Conservation (phyloP, 352 stramenopile genomes). For the Phytophthora sansomeana region DNA sequence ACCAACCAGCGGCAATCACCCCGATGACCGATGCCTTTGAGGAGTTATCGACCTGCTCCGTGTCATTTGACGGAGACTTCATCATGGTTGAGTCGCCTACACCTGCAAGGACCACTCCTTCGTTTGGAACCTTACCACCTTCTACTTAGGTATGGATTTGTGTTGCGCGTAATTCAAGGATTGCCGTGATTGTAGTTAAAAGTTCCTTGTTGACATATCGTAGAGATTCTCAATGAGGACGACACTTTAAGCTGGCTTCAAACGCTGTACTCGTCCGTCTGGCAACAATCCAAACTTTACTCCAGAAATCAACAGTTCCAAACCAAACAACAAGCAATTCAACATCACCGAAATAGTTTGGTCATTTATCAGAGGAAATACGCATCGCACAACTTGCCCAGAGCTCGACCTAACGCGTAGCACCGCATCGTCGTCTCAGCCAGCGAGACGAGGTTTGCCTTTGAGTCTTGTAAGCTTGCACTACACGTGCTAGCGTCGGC, state of each 20-base stretch:
- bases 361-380: background rate
- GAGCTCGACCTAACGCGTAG: conserved; percentile 6
- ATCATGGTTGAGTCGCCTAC: conserved; percentile 26
- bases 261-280: too few relatives aligned
- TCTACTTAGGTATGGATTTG: conserved; percentile 8
- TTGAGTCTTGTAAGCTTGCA: background rate
- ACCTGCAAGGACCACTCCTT: background rate
- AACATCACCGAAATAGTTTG: too few relatives aligned
- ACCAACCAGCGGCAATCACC: conserved; percentile 21
- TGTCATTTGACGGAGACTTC: conserved; percentile 33
- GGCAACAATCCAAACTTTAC: too few relatives aligned
- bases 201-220: background rate
- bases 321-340: too few relatives aligned
- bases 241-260: too few relatives aligned
- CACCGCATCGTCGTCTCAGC: conserved; percentile 8
- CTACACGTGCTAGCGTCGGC: background rate
- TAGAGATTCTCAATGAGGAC: background rate
- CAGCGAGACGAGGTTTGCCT: background rate
- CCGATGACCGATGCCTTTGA: conserved; percentile 20
- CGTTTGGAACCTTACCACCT: conserved; percentile 11
- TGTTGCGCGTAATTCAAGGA: conserved; percentile 15
- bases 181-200: conserved; percentile 2
- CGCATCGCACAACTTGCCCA: conserved; percentile 13
- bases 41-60: conserved; percentile 21
- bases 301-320: too few relatives aligned